A percentile compares a stretch with the other conserved stretches of the same genome.
Conservation (phyloP, 441 rosid genomes). For the Eutrema salsugineum region DNA sequence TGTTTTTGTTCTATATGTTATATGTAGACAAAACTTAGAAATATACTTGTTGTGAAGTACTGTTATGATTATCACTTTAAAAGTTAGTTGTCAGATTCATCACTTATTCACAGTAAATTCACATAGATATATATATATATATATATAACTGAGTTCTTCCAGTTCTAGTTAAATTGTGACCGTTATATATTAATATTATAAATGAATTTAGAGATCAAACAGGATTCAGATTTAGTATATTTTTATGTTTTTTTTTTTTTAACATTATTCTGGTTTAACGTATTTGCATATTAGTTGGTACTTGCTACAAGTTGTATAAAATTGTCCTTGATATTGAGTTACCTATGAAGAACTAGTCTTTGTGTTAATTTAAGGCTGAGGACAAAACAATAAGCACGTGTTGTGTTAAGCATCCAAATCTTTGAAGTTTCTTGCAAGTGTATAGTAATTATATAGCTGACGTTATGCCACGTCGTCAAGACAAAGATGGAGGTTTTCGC, state of each 20-base stretch:
- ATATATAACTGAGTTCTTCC: not conserved
- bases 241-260: not conserved
- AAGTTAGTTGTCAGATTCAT: not conserved
- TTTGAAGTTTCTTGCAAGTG: not conserved
- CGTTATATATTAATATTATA: not conserved
- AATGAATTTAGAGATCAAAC: not conserved
- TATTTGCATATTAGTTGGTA: not conserved
- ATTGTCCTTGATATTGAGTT: not conserved
- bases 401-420: not conserved
- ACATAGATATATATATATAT: too few species aligned
- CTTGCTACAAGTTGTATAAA: not conserved
- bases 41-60: not conserved
- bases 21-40: not conserved
- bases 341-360: not conserved
- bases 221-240: not conserved
- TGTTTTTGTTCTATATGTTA: not conserved
- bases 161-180: not conserved
- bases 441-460: not conserved
- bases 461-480: not conserved
- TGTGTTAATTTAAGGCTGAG: not conserved
- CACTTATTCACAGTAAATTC: not conserved
- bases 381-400: constrained; percentile 6
- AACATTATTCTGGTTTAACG: not conserved
- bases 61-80: not conserved
- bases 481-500: not conserved